Base-by-base conservation (phyloP, 2,329 filamentous ascomycete genomes). In the Diaporthe ilicicola region DNA sequence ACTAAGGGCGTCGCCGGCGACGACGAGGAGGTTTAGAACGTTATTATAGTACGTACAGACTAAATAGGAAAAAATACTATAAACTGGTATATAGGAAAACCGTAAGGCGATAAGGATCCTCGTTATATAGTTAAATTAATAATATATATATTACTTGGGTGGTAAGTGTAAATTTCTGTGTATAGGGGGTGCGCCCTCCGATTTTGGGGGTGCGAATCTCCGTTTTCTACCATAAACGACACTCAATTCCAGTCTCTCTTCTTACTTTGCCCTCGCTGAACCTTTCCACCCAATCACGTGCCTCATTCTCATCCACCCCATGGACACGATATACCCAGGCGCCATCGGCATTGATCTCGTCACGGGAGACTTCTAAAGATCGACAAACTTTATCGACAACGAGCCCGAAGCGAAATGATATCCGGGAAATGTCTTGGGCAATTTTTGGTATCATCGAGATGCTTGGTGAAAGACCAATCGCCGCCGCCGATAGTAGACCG, bases 291-390 rank as follows among this genome's bases (percentile, higher is more conserved):
- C 15, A 17, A 1, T 54, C 15, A 17, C 15, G 9, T 2, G 27
- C 50, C 7, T 15, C 51, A 10, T 34, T 12, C 19, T 64, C 59
- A 13, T 64, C 42, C 2, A 64, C 39, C 12, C 42, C 42, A 29
- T 44, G 12, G 1, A 13, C 59, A 13, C 59, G 48, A 13, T 46
- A 64, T 32, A 64, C 12, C 59, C 59, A 64, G 22, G 59, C 59
- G 6, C 59, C 59, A 4, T 64, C 37, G 9, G 59, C 24, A n/a
- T 64, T 64, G 4, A 64, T 64, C 42, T 64, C 59, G 12, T 64
- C 59, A 10, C 2, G 37, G 8, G 37, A 44, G 15, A 64, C 59
- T 19, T 64, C 59, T 2, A 64, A 9, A 19, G 59, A 64, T 4
- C 59, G 59, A 9, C 59, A 64, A 12, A 34, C 59, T 13, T 48